phyloP scores from a whole-genome alignment of 2,329 filamentous ascomycete genomes.

The Ceratocystiopsis sp. region DNA sequence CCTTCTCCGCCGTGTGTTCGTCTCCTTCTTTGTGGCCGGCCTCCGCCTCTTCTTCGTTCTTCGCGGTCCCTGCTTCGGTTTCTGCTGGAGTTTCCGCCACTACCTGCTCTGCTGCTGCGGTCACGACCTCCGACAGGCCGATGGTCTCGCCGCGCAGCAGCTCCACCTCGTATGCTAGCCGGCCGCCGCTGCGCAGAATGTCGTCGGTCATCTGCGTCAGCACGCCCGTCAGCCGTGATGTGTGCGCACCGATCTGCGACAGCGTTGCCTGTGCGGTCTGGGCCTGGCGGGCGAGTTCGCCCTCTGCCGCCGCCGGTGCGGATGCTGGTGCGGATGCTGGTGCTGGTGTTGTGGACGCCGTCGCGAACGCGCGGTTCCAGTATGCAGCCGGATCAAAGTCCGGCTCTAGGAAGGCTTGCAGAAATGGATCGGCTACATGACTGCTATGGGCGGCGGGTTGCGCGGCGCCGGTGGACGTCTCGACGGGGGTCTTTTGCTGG shows the following conservation, averaged over 20 bases:
- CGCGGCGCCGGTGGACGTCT: neutral
- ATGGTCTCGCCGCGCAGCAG: conserved; percentile 76
- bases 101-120: neutral
- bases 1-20: too few species aligned
- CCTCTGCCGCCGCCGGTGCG: conserved; percentile 9
- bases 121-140: conserved; percentile 61
- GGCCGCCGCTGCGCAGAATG: conserved; percentile 73
- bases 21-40: neutral
- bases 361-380: conserved; percentile 63
- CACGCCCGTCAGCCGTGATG: conserved; percentile 60
- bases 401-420: conserved; percentile 58
- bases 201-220: conserved; percentile 88
- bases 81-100: neutral
- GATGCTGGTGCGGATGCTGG: neutral
- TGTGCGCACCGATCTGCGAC: conserved; percentile 77
- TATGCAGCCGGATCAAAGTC: conserved; percentile 79
- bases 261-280: conserved; percentile 64
- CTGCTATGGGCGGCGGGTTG: conserved; percentile 29
- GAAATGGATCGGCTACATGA: conserved; percentile 54
- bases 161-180: conserved; percentile 88
- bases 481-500: conserved; percentile 15
- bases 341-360: conserved; percentile 16
- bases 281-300: conserved; percentile 37
- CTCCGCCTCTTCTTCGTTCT: neutral
- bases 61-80: conserved; percentile 1